Evolutionary conservation across 768 basidiomycete genomes (phyloP).

Genomic region (Phaeotremella skinneri): DNA sequence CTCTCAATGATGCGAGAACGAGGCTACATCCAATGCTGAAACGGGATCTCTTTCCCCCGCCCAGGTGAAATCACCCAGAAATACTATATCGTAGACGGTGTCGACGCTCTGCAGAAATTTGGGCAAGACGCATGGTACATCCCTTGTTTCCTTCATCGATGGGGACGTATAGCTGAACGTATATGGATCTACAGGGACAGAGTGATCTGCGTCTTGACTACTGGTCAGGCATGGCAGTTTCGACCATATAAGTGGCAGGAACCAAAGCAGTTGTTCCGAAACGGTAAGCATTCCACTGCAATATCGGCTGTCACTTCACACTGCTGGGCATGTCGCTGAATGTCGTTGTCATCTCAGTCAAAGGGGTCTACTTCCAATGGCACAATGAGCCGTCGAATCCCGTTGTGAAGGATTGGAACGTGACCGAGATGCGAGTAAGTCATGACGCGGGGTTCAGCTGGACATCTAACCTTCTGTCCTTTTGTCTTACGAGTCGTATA

Average conservation of each 20-base stretch:
- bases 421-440: conserved; percentile 82
- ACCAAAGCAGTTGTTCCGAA: conserved; percentile 85
- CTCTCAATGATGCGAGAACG: no score
- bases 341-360: conserved; percentile 62
- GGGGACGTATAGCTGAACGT: conserved; percentile 8
- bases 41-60: not conserved
- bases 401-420: conserved; percentile 95
- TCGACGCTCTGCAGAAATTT: conserved; percentile 88
- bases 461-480: not conserved
- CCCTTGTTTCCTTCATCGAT: conserved; percentile 2
- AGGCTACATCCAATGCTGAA: no score
- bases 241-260: conserved; percentile 95
- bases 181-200: conserved; percentile 60
- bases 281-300: conserved; percentile 60
- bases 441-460: not conserved
- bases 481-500: not conserved
- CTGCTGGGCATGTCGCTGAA: not conserved
- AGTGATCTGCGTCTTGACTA: conserved; percentile 96
- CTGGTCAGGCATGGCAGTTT: conserved; percentile 98
- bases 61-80: conserved; percentile 53
- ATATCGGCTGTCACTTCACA: not conserved
- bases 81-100: conserved; percentile 87
- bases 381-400: conserved; percentile 83
- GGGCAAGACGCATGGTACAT: conserved; percentile 76
- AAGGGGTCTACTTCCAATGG: conserved; percentile 94